Evolutionary conservation across 2,329 filamentous ascomycete species (phyloP).

Genomic region (Epichloe hybrida): DNA sequence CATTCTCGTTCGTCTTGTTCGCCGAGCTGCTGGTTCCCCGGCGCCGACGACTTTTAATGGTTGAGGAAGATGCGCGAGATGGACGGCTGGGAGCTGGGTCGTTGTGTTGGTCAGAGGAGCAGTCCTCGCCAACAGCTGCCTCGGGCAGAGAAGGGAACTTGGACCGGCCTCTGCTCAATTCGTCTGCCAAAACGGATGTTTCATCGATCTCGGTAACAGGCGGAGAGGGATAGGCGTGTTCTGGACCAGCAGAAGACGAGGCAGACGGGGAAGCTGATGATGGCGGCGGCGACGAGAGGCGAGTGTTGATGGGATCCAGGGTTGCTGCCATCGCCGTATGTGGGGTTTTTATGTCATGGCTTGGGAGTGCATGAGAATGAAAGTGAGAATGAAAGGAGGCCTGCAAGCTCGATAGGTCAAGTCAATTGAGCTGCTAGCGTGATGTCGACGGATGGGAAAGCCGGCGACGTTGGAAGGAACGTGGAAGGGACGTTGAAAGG

Average conservation of each 20-base stretch:
- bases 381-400: not conserved
- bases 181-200: constrained; percentile 18
- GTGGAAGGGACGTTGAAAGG: too few species aligned
- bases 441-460: not conserved
- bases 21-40: constrained; percentile 18
- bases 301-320: constrained; percentile 11
- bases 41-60: constrained; percentile 7
- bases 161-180: constrained; percentile 5
- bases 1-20: constrained; percentile 24
- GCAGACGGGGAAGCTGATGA: constrained; percentile 2
- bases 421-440: not conserved
- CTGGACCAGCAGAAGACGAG: not conserved
- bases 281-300: constrained; percentile 7
- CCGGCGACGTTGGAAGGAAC: not conserved
- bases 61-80: not conserved
- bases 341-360: not conserved
- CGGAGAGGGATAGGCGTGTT: not conserved
- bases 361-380: not conserved
- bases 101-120: not conserved
- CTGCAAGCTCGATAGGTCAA: not conserved
- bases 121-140: not conserved
- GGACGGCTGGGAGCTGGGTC: not conserved
- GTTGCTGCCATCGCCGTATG: constrained; percentile 12
- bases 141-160: not conserved
- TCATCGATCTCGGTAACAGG: constrained; percentile 17